Conservation (phyloP, 441 rosid species). For the Pelargonium citronellum region DNA sequence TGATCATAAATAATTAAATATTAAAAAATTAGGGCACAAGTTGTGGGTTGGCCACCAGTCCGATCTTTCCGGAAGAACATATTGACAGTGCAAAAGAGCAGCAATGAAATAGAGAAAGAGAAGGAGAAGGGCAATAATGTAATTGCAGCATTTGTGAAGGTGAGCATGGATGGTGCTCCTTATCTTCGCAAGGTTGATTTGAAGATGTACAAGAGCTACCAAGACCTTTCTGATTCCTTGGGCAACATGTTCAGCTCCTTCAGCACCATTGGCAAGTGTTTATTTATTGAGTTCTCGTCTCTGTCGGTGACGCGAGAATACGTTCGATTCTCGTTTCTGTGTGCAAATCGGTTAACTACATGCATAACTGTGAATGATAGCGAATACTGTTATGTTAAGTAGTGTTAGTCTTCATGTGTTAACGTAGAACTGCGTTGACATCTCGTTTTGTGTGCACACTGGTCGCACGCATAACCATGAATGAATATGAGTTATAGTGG, state of each 20-base stretch:
- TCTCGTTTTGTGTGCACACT: no score
- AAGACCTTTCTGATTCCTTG: constrained; percentile 57
- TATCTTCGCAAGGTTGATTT: constrained; percentile 79
- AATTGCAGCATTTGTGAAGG: constrained; percentile 54
- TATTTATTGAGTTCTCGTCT: no score
- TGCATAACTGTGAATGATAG: no score
- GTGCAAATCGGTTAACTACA: no score
- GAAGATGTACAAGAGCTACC: constrained; percentile 56
- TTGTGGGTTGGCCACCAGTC: constrained; percentile 92
- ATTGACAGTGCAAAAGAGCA: constrained; percentile 31
- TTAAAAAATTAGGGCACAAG: constrained; percentile 51
- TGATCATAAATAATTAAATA: no score
- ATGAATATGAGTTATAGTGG: no score
- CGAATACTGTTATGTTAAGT: no score
- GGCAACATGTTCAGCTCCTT: constrained; percentile 70
- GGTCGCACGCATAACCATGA: no score
- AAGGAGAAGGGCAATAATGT: constrained; percentile 28
- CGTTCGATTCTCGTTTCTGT: no score
- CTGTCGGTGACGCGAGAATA: no score
- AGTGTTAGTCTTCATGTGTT: no score
- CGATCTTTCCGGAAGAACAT: constrained; percentile 72
- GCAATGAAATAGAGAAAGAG: constrained; percentile 15
- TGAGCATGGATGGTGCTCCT: constrained; percentile 87
- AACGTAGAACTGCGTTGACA: no score
- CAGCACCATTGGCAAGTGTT: constrained; percentile 35